Evolutionary conservation across 495 filamentous ascomycete species (phyloP).

Genomic region (Letharia lupina): DNA sequence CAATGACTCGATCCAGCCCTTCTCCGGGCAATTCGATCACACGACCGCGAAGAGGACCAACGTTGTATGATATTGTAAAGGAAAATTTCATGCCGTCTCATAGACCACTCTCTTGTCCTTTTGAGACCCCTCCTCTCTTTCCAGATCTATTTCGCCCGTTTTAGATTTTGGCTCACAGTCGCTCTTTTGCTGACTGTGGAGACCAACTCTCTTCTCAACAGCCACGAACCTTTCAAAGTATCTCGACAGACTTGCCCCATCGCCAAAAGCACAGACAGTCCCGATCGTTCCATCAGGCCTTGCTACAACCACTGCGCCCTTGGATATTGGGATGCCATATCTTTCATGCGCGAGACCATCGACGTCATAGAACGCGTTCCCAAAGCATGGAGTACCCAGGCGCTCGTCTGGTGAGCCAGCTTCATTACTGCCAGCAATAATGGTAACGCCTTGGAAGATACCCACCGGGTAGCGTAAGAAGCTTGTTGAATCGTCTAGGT

Average conservation of each 20-base stretch:
- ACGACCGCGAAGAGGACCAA: background rate
- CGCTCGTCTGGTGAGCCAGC: conserved; percentile 12
- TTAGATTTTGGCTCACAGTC: background rate
- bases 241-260: conserved; percentile 1
- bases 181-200: background rate
- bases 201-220: background rate
- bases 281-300: conserved; percentile 40
- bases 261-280: conserved; percentile 9
- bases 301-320: conserved; percentile 42
- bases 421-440: conserved; percentile 13
- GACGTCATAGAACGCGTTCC: conserved; percentile 42
- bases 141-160: background rate
- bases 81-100: background rate
- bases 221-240: conserved; percentile 16
- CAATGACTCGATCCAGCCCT: no score
- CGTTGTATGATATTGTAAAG: background rate
- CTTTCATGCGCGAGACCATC: conserved; percentile 49
- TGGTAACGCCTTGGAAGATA: conserved; percentile 11
- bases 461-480: background rate
- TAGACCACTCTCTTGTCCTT: background rate
- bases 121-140: background rate
- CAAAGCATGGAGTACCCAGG: conserved; percentile 13
- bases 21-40: background rate
- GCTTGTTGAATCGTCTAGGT: conserved; percentile 5
- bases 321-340: conserved; percentile 41